Base-by-base conservation (phyloP, 2,329 filamentous ascomycete species). In the Colletotrichum graminicola region DNA sequence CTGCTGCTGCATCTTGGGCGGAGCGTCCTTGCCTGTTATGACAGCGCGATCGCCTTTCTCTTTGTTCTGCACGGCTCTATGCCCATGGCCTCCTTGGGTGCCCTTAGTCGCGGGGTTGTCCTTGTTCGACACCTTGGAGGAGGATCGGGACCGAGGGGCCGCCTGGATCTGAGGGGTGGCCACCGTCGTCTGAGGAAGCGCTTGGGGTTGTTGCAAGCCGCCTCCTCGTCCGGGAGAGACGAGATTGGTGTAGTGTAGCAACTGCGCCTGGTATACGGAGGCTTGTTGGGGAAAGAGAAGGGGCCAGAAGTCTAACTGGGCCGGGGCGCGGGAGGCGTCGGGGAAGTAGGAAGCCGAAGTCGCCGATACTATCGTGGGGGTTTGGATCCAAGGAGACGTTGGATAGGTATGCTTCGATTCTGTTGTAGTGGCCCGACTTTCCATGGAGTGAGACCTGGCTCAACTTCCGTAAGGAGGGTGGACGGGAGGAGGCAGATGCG, bases 221-320 rank as follows among this genome's bases (percentile, higher is more conserved):
- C 87, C 86, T 79, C 81, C 85, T 77, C 88, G 83, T 67, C 86
- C 83, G 60, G 88, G 86, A 64, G 89, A 88, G 75, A 91, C 86
- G 78, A 91, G 88, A 77, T 87, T 88, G 80, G 91, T 91, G 84
- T 91, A 91, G 75, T 90, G 86, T 62, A 89, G 84, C 67, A 92
- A 86, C 80, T 90, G 88, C 65, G 87, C 88, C 77, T 91, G 87
- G 80, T 90, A 89, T 74, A 88, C 82, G 52, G 85, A 88, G 43
- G 86, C 82, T 74, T 90, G 88, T 73, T 90, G 88, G 21, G 88
- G 88, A 69, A 90, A 83, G 75, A 90, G 81, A 73, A 89, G 84
- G 45, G 89, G 88, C 36, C 89, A 82, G 71, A 89, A 82, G 74
- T 90, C 87, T 76, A 89, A 76, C 72, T 84, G 83, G 73, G 83